Evolutionary conservation across 208 protist species (phyloP).

Genomic region (Leishmania mexicana): DNA sequence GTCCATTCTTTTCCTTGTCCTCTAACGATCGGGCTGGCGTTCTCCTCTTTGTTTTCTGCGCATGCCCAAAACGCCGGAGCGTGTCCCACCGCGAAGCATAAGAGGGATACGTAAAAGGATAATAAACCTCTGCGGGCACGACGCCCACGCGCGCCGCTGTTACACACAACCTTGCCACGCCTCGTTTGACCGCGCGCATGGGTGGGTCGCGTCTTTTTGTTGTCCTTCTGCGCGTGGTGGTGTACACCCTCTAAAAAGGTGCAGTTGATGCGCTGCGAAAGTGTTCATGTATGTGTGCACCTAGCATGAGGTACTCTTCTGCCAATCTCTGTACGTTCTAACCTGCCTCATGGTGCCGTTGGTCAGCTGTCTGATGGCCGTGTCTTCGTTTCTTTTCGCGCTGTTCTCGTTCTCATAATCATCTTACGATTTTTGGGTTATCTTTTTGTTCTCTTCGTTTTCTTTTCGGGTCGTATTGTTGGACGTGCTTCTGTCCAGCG

Average conservation of each 20-base stretch:
- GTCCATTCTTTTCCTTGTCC: background rate
- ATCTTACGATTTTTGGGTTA: background rate
- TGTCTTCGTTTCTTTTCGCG: background rate
- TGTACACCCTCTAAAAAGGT: background rate
- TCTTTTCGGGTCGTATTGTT: background rate
- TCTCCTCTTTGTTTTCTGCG: background rate
- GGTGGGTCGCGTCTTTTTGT: background rate
- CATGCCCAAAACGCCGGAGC: background rate
- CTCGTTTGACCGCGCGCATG: background rate
- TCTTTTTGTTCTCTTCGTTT: conserved; percentile 1
- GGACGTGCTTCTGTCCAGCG: background rate
- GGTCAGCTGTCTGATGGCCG: background rate
- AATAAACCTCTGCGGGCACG: background rate
- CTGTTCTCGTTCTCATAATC: background rate
- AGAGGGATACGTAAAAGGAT: background rate
- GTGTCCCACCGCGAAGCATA: background rate
- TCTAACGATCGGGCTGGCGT: background rate
- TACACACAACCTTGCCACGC: background rate
- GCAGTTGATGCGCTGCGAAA: background rate
- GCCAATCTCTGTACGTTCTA: background rate
- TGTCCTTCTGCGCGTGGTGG: background rate
- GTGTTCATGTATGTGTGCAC: background rate
- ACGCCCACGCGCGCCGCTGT: background rate
- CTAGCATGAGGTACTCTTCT: background rate
- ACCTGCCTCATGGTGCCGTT: background rate